Percentiles rank a stretch among this genome's conserved stretches.
Evolutionary conservation across 139 green algal species (phyloP).

Genomic region (Penium margaritaceum): DNA sequence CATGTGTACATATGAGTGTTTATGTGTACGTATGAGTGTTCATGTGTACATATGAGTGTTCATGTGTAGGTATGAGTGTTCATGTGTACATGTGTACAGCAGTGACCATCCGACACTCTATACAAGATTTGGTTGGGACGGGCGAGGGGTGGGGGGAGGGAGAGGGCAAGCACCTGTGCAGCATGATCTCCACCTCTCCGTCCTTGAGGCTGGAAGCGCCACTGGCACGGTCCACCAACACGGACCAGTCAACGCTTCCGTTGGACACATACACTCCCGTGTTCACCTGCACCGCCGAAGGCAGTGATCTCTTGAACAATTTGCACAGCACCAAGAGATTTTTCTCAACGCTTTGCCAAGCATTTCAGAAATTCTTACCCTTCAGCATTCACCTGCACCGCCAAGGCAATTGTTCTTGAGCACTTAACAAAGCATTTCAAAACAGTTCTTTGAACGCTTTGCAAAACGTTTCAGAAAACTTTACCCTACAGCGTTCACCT

Average conservation of each 20-base stretch:
- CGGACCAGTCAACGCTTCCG: constrained; percentile 17
- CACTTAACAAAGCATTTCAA: no score
- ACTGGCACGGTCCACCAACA: constrained; percentile 38
- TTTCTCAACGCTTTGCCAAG: no score
- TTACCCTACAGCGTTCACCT: no score
- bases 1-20: not conserved
- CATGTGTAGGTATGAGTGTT: not conserved
- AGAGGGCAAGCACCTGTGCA: constrained; percentile 35
- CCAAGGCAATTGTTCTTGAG: no score
- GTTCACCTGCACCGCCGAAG: constrained; percentile 34
- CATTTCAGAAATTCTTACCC: no score
- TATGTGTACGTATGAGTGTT: not conserved
- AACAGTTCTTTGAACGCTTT: no score
- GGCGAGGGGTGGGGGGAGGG: not conserved
- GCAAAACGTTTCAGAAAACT: no score
- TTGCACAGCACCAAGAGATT: no score
- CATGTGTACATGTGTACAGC: not conserved
- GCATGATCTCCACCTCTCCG: constrained; percentile 47
- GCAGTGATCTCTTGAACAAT: no score
- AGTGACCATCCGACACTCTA: not conserved
- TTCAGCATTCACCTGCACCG: no score
- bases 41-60: not conserved
- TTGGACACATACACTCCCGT: constrained; percentile 30
- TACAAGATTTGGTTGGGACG: not conserved
- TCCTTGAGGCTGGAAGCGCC: constrained; percentile 32